Conservation (phyloP, 345 rosid species). For the Moricandia arvensis region DNA sequence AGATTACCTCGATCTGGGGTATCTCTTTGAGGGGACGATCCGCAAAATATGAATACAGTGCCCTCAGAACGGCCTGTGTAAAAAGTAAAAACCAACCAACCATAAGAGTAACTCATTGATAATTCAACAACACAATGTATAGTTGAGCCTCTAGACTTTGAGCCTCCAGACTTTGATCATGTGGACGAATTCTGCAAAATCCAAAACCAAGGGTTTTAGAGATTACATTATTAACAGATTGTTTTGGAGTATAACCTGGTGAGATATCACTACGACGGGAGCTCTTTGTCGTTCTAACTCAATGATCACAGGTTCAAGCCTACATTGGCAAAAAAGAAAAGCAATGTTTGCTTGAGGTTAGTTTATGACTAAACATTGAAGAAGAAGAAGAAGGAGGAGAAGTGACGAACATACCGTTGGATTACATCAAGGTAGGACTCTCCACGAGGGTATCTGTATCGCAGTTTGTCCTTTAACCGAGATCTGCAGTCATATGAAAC, state of each 20-base stretch:
- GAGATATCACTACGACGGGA: slow-evolving; percentile 96
- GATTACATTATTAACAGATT: not conserved
- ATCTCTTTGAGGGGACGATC: slow-evolving; percentile 96
- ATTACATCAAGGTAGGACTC: slow-evolving; percentile 99
- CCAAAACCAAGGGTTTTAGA: not conserved
- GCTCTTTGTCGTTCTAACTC: slow-evolving; percentile 98
- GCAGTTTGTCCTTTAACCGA: slow-evolving; percentile 85
- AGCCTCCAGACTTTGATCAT: slow-evolving; percentile 6
- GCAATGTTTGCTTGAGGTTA: slow-evolving; percentile 3
- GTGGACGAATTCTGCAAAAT: not conserved
- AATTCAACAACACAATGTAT: not conserved
- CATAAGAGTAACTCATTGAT: not conserved
- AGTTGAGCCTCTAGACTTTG: slow-evolving; percentile 1
- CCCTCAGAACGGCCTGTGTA: slow-evolving; percentile 91
- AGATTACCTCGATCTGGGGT: slow-evolving; percentile 90
- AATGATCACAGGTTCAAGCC: slow-evolving; percentile 97
- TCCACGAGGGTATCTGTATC: slow-evolving; percentile 97
- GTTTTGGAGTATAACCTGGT: slow-evolving; percentile 65
- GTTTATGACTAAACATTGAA: not conserved
- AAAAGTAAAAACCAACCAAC: not conserved
- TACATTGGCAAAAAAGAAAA: slow-evolving; percentile 39
- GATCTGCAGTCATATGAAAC: slow-evolving; percentile 47
- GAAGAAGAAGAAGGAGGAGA: not conserved
- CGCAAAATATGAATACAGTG: slow-evolving; percentile 93
- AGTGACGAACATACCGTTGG: slow-evolving; percentile 70